phyloP scores from a whole-genome alignment of 73 alveolate species.

The Urostyla sp. region DNA sequence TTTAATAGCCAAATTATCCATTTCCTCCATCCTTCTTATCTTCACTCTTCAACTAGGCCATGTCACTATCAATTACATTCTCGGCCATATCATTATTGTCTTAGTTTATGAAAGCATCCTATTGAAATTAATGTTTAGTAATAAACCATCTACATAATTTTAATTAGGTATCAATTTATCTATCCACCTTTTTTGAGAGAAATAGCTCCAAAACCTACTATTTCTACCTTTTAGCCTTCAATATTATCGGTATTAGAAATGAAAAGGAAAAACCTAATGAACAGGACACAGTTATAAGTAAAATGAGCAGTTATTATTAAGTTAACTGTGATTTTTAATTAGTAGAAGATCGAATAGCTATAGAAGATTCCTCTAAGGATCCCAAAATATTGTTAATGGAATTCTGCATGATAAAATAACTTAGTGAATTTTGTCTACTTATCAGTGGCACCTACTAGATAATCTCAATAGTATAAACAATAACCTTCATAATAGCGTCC shows the following conservation, averaged over 20 bases:
- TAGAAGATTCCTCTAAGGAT: slow-evolving; percentile 43
- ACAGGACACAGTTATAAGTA: slow-evolving; percentile 38
- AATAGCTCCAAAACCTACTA: slow-evolving; percentile 46
- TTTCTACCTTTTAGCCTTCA: slow-evolving; percentile 31
- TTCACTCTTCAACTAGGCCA: slow-evolving; percentile 12
- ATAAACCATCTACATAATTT: slow-evolving; percentile 53
- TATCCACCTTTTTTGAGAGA: slow-evolving; percentile 35
- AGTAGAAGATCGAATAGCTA: slow-evolving; percentile 41
- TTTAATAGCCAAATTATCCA: background rate
- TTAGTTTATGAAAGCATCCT: background rate
- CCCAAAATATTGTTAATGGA: slow-evolving; percentile 23
- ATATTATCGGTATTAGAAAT: slow-evolving; percentile 36
- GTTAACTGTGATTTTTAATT: background rate
- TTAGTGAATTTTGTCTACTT: background rate
- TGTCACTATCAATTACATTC: slow-evolving; percentile 7
- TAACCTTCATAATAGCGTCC: slow-evolving; percentile 21
- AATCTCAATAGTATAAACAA: slow-evolving; percentile 25
- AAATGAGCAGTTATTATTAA: slow-evolving; percentile 1
- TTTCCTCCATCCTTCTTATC: slow-evolving; percentile 38
- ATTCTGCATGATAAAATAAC: slow-evolving; percentile 21
- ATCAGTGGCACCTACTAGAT: background rate
- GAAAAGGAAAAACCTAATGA: slow-evolving; percentile 39
- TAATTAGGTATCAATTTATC: slow-evolving; percentile 30
- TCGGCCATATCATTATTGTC: slow-evolving; percentile 19
- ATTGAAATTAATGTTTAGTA: slow-evolving; percentile 18